Evolutionary conservation across 306 rosid species (phyloP).

Genomic region (Morella rubra): DNA sequence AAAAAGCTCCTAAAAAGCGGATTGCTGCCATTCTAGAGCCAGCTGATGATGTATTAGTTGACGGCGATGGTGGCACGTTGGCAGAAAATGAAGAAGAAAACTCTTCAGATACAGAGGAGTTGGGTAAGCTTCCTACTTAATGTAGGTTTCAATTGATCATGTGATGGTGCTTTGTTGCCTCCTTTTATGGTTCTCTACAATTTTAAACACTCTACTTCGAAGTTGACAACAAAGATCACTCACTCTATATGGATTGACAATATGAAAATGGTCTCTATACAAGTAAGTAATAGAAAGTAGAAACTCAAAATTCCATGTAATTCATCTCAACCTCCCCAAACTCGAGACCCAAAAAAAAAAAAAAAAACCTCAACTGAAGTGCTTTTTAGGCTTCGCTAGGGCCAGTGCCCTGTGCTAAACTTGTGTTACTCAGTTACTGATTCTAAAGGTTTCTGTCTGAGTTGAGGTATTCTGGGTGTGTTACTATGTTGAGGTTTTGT

Average conservation of each 20-base stretch:
- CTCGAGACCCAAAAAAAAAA: background rate
- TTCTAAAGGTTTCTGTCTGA: background rate
- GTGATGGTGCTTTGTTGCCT: background rate
- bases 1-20: slow-evolving; percentile 79
- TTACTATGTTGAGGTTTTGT: background rate
- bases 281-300: background rate
- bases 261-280: background rate
- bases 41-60: slow-evolving; percentile 52
- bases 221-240: background rate
- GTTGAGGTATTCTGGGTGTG: background rate
- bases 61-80: slow-evolving; percentile 45
- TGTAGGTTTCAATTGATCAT: background rate
- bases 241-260: background rate
- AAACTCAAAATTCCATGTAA: background rate
- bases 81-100: slow-evolving; percentile 75
- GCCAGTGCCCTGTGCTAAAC: background rate
- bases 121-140: slow-evolving; percentile 41
- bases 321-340: background rate
- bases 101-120: slow-evolving; percentile 59
- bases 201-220: background rate
- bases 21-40: slow-evolving; percentile 90
- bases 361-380: background rate
- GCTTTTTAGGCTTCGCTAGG: background rate
- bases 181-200: background rate
- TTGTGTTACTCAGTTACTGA: background rate